Conservation (phyloP, 352 stramenopile species). For the Elongisporangium undulatum region DNA sequence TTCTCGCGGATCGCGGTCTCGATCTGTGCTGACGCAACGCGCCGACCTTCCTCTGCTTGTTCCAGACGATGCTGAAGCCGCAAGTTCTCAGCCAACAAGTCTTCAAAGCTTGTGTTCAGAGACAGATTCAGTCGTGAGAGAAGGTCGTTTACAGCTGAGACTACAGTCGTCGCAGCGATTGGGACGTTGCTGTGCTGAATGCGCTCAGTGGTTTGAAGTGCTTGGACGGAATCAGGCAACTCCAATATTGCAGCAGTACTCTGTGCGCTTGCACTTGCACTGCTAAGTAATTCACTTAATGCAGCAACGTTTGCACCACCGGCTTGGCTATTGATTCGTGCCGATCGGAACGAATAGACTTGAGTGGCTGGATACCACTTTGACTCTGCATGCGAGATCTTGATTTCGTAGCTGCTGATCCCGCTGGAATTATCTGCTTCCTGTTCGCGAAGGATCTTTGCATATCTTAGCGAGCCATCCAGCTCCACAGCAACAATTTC, state of each 20-base stretch:
- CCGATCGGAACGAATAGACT: conserved; percentile 71
- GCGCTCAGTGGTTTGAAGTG: conserved; percentile 9
- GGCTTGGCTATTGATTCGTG: conserved; percentile 11
- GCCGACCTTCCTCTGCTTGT: conserved; percentile 58
- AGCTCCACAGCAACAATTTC: conserved; percentile 65
- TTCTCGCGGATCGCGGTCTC: conserved; percentile 66
- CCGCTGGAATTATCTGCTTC: conserved; percentile 19
- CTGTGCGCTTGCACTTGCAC: not conserved
- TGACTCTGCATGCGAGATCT: conserved; percentile 31
- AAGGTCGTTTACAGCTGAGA: conserved; percentile 77
- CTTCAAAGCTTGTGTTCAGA: conserved; percentile 57
- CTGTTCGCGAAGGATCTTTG: conserved; percentile 48
- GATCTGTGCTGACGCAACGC: conserved; percentile 51
- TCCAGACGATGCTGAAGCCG: conserved; percentile 57
- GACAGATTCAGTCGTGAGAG: conserved; percentile 66
- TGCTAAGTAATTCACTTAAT: not conserved
- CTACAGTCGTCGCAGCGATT: conserved; percentile 39
- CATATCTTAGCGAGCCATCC: conserved; percentile 48
- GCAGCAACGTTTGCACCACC: not conserved
- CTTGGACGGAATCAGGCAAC: not conserved
- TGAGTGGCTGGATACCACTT: conserved; percentile 48
- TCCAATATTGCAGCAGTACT: not conserved
- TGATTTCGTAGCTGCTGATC: conserved; percentile 60
- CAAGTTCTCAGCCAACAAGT: conserved; percentile 59
- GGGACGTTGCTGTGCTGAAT: conserved; percentile 5